Evolutionary conservation across 2,329 filamentous ascomycete species (phyloP).

Genomic region (Fusarium fujikuroi): DNA sequence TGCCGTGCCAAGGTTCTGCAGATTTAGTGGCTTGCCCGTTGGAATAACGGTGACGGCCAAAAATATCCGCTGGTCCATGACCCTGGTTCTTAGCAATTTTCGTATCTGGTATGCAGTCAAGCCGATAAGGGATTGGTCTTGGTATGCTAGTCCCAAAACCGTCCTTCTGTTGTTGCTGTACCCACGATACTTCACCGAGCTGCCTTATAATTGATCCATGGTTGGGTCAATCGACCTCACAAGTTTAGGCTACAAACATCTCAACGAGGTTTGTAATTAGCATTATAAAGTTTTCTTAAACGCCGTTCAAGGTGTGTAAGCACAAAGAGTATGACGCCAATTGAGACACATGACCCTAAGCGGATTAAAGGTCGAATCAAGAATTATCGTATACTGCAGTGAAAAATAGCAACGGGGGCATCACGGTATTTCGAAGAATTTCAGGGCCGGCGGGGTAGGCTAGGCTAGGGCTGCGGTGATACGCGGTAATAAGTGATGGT

Average conservation of each 20-base stretch:
- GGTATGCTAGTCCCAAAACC: too few species aligned
- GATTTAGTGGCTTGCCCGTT: too few species aligned
- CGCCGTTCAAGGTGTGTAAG: too few species aligned
- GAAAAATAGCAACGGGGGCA: neutral
- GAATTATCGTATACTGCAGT: neutral
- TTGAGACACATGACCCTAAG: too few species aligned
- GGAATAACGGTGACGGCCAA: too few species aligned
- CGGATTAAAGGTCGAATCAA: neutral
- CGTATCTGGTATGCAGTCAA: neutral
- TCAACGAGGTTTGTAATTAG: neutral
- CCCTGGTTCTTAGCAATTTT: too few species aligned
- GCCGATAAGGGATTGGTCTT: neutral
- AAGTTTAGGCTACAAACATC: neutral
- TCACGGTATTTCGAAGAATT: neutral
- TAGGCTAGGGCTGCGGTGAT: neutral
- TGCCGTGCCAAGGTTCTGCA: too few species aligned
- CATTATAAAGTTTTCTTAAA: neutral
- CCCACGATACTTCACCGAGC: fast-evolving
- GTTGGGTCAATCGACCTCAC: neutral
- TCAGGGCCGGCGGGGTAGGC: neutral
- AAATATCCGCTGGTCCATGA: too few species aligned
- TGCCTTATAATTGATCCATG: too few species aligned
- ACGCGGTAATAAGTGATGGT: neutral
- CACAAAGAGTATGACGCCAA: too few species aligned
- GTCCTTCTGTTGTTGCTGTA: neutral